phyloP scores from a whole-genome alignment of 139 green algal genomes.

The Closterium sp. region DNA sequence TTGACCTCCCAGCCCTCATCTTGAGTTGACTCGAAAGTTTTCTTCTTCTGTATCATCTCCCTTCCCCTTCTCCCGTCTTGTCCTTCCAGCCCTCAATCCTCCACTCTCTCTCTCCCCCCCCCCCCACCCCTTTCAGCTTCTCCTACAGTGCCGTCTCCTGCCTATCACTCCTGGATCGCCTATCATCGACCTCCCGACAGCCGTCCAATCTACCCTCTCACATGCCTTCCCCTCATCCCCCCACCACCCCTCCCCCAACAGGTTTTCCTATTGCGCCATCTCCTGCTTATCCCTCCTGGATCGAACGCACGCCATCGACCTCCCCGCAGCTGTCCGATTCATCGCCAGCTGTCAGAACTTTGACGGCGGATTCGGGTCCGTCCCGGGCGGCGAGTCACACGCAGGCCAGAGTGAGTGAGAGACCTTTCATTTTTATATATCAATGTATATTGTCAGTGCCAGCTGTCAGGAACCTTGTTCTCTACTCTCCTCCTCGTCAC shows the following conservation, averaged over 20 bases:
- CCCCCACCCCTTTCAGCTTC: constrained; percentile 61
- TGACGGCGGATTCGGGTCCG: constrained; percentile 93
- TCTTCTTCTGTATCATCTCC: not conserved
- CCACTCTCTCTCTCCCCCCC: too few relatives aligned
- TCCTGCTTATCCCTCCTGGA: constrained; percentile 65
- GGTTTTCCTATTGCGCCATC: constrained; percentile 94
- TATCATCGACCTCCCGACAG: constrained; percentile 72
- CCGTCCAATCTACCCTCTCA: constrained; percentile 61
- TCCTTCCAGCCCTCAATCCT: too few relatives aligned
- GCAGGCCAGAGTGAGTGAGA: constrained; percentile 55
- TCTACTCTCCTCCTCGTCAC: too few relatives aligned
- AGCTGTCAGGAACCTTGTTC: too few relatives aligned
- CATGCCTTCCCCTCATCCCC: too few relatives aligned
- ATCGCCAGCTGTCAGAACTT: constrained; percentile 90
- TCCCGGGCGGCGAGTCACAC: constrained; percentile 59
- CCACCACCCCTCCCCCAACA: not conserved
- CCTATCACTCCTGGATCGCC: constrained; percentile 61
- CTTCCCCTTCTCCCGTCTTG: too few relatives aligned
- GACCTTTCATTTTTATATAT: too few relatives aligned
- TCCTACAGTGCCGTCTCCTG: constrained; percentile 86
- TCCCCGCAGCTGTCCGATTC: constrained; percentile 72
- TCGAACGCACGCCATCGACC: constrained; percentile 65
- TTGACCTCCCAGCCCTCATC: constrained; percentile 74
- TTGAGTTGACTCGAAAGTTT: too few relatives aligned
- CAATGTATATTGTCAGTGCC: too few relatives aligned